Percentiles rank a stretch among this genome's conserved stretches.
Evolutionary conservation across 306 rosid genomes (phyloP).

Genomic region (Benincasa hispida): DNA sequence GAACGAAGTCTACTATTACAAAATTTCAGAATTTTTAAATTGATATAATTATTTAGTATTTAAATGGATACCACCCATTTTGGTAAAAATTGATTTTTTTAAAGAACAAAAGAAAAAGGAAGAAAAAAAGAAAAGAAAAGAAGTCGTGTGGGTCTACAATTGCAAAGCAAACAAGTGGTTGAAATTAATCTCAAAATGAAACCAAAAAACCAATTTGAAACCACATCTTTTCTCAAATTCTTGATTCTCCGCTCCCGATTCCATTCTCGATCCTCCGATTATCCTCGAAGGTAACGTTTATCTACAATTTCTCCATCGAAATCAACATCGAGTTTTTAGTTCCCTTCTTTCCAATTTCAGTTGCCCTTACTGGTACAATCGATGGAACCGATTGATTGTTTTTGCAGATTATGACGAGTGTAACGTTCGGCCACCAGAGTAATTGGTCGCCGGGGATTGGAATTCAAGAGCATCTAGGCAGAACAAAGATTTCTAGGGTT

Average conservation of each 20-base stretch:
- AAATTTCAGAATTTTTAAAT: no score
- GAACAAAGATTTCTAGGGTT: slow-evolving; percentile 34
- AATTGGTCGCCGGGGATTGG: slow-evolving; percentile 47
- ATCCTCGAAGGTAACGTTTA: background rate
- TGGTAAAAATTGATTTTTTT: no score
- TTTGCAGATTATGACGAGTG: slow-evolving; percentile 49
- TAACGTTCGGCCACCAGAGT: slow-evolving; percentile 58
- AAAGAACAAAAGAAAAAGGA: no score
- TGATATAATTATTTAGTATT: no score
- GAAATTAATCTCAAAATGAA: background rate
- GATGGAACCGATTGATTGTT: background rate
- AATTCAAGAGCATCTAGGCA: slow-evolving; percentile 39
- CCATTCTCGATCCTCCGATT: background rate
- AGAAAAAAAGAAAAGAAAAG: background rate
- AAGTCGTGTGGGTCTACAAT: background rate
- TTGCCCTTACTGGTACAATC: background rate
- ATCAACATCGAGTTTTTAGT: background rate
- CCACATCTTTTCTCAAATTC: background rate
- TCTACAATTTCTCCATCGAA: background rate
- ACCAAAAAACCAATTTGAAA: background rate
- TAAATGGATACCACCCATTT: no score
- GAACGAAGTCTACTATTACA: no score
- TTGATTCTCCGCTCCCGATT: background rate
- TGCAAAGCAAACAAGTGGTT: slow-evolving; percentile 3
- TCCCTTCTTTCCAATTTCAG: background rate